Percentiles rank a stretch among this genome's conserved stretches.
Evolutionary conservation across 768 basidiomycete genomes (phyloP).

Genomic region (Tubosaeta sp.): DNA sequence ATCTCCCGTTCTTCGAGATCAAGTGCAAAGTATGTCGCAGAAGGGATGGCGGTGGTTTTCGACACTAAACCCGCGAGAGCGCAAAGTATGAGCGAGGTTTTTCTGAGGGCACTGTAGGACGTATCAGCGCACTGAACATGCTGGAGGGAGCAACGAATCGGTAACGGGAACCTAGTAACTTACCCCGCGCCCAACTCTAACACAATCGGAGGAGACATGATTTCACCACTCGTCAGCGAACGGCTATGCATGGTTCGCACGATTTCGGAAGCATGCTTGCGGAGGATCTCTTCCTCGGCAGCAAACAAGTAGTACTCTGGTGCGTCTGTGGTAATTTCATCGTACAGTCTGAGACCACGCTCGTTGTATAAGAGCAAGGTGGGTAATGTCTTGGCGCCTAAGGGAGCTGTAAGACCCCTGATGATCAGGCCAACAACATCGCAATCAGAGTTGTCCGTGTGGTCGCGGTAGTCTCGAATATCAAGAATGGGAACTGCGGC

Average conservation of each 20-base stretch:
- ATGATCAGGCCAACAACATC: constrained; percentile 47
- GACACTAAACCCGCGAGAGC: constrained; percentile 59
- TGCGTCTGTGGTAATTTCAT: constrained; percentile 73
- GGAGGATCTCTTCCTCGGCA: constrained; percentile 85
- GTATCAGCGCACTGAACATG: constrained; percentile 7
- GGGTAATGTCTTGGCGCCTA: constrained; percentile 61
- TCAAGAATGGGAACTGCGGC: constrained; percentile 19
- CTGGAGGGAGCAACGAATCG: background rate
- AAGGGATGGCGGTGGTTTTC: constrained; percentile 32
- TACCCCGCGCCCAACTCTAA: constrained; percentile 95
- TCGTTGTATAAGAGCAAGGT: constrained; percentile 87
- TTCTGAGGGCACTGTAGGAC: constrained; percentile 65
- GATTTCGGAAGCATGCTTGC: constrained; percentile 68
- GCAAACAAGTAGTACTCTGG: constrained; percentile 87
- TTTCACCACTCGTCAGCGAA: constrained; percentile 7
- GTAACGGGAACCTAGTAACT: constrained; percentile 26
- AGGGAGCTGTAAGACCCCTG: constrained; percentile 51
- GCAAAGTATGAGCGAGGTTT: constrained; percentile 79
- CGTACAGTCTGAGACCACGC: constrained; percentile 79
- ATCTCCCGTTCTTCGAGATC: constrained; percentile 89
- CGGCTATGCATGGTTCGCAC: constrained; percentile 61
- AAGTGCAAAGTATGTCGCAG: constrained; percentile 85
- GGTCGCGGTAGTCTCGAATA: constrained; percentile 14
- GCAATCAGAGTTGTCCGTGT: constrained; percentile 1
- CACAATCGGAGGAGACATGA: constrained; percentile 50